Conservation (phyloP, 345 rosid genomes). For the Murraya paniculata region DNA sequence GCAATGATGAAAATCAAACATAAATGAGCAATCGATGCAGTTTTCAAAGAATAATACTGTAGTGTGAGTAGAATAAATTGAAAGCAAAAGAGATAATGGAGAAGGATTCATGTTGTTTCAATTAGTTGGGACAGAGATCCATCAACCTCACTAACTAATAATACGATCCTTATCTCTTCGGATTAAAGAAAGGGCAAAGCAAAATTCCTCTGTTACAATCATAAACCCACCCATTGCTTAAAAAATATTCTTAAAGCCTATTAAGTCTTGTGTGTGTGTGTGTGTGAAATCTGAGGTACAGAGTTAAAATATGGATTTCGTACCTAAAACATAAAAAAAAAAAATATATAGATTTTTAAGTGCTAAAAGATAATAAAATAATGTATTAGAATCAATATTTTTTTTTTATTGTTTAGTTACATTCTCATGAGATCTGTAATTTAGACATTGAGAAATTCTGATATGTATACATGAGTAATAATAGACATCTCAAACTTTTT, state of each 20-base stretch:
- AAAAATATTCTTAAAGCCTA: not conserved
- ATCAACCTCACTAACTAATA: not conserved
- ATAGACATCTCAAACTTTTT: too few relatives aligned
- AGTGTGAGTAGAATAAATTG: not conserved
- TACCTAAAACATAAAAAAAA: too few relatives aligned
- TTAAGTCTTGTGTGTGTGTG: too few relatives aligned
- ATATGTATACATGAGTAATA: too few relatives aligned
- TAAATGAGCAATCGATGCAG: not conserved
- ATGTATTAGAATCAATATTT: too few relatives aligned
- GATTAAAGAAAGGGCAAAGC: not conserved
- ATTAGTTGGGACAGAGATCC: constrained; percentile 1
- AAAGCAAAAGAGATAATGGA: not conserved
- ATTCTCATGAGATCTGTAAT: too few relatives aligned
- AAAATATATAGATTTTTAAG: too few relatives aligned
- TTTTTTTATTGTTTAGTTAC: too few relatives aligned
- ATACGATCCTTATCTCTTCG: not conserved
- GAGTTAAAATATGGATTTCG: too few relatives aligned
- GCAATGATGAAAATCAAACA: not conserved
- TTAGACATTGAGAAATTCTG: too few relatives aligned
- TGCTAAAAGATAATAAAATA: too few relatives aligned
- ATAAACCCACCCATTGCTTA: not conserved
- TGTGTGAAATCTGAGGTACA: too few relatives aligned
- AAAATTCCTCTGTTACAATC: not conserved
- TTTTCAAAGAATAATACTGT: not conserved
- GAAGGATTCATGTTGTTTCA: constrained; percentile 1